These are phyloP conservation scores for Halophytophthora batemanensis DNA, from an alignment of 352 stramenopile species.

Conservation along the genomic window DNA sequence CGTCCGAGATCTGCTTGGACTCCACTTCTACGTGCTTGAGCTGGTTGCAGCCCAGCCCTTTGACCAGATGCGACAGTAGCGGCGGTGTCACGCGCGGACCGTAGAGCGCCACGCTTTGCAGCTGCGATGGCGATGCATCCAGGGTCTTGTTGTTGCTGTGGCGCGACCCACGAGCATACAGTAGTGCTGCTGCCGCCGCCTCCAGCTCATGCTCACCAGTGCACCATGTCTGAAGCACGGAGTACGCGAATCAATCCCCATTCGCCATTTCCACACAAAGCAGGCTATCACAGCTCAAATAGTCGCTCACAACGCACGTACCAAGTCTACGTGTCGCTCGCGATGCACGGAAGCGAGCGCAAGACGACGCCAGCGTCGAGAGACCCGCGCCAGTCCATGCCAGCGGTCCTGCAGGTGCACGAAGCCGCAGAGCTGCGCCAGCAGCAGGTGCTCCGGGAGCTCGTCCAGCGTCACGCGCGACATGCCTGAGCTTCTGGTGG, in stretches of 20 bases:
- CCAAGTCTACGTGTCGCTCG: slow-evolving; percentile 50
- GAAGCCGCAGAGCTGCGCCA: slow-evolving; percentile 47
- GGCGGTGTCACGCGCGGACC: slow-evolving; percentile 48
- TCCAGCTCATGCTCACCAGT: slow-evolving; percentile 61
- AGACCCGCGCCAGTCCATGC: slow-evolving; percentile 47
- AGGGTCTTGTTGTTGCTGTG: slow-evolving; percentile 12
- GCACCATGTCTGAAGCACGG: slow-evolving; percentile 56
- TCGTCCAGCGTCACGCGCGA: slow-evolving; percentile 19
- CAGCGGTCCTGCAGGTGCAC: slow-evolving; percentile 59
- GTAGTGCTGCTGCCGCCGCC: slow-evolving; percentile 30
- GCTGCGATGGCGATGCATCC: slow-evolving; percentile 18
- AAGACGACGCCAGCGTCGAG: slow-evolving; percentile 50
- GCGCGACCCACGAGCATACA: slow-evolving; percentile 7
- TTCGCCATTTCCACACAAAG: background rate
- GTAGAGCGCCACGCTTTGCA: slow-evolving; percentile 58
- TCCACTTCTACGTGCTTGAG: slow-evolving; percentile 57
- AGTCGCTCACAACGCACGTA: slow-evolving; percentile 20
- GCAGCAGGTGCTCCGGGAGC: slow-evolving; percentile 42
- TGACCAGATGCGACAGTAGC: slow-evolving; percentile 40
- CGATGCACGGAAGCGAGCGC: slow-evolving; percentile 54
- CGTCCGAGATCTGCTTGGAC: slow-evolving; percentile 67
- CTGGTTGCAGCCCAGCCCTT: slow-evolving; percentile 30
- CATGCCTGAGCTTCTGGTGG: too few relatives aligned
- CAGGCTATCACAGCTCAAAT: too few relatives aligned
- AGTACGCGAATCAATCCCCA: background rate